These are phyloP conservation scores for Dictyostelium gargantuum DNA, from an alignment of 208 protist genomes.

Conservation along the genomic window DNA sequence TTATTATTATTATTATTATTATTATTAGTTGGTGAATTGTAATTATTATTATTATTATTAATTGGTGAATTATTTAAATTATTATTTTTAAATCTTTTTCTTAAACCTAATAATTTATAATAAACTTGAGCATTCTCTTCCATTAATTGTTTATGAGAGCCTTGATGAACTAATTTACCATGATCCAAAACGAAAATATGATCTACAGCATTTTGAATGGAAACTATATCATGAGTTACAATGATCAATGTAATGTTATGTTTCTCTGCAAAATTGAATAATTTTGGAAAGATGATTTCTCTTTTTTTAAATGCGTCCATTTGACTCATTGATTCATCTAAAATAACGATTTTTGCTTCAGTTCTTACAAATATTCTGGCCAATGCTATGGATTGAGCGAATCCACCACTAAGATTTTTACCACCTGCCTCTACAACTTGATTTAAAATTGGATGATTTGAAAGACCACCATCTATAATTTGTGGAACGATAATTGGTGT, in stretches of 20 bases:
- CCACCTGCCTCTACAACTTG: slow-evolving; percentile 65
- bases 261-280: slow-evolving; percentile 60
- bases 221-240: slow-evolving; percentile 68
- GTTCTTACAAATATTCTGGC: slow-evolving; percentile 74
- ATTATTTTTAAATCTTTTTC: not conserved
- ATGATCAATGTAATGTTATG: slow-evolving; percentile 74
- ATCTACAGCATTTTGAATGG: slow-evolving; percentile 51
- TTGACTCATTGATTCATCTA: slow-evolving; percentile 70
- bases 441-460: slow-evolving; percentile 61
- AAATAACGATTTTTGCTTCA: slow-evolving; percentile 70
- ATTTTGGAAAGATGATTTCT: slow-evolving; percentile 65
- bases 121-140: slow-evolving; percentile 61
- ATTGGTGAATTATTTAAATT: not conserved
- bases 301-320: slow-evolving; percentile 78
- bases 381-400: slow-evolving; percentile 66
- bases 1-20: not conserved
- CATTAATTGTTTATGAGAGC: slow-evolving; percentile 69
- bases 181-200: slow-evolving; percentile 73
- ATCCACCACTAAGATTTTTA: slow-evolving; percentile 73
- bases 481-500: slow-evolving; percentile 31
- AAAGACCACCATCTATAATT: not conserved
- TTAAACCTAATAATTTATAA: slow-evolving; percentile 65
- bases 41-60: not conserved
- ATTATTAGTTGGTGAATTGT: not conserved
- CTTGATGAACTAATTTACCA: slow-evolving; percentile 69